Evolutionary conservation across 2,329 filamentous ascomycete species (phyloP), one percentile per base, ranked within the genome.

Genomic region (Pyricularia pennisetigena): DNA sequence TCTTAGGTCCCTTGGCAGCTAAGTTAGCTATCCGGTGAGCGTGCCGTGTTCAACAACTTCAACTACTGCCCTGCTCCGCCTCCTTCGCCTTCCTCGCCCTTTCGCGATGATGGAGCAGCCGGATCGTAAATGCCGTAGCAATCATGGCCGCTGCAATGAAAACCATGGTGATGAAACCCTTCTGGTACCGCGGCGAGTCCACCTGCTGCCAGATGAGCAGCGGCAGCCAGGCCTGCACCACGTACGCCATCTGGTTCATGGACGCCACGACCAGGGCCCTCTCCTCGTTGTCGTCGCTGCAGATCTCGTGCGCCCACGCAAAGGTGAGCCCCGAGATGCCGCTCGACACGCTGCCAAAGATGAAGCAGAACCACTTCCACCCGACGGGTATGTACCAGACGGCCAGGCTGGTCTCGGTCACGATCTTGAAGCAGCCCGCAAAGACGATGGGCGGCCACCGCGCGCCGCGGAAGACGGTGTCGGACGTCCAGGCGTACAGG

Each of bases 231-330:
- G 88, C 86, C 73, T 91, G 88, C 62, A 92, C 76, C 10, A 90
- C 87, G 69, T 90, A 90, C 0, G 88, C 88, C 78, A 91, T 83
- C 73, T 89, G 84, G 69, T 91, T 91, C 86, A 91, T 91, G 20
- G 81, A 78, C 0, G 82, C 88, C 0, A 88, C 83, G 0, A 91
- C 87, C 4, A 92, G 69, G 5, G 89, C 88, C 10, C 88, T 79
- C 76, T 91, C 88, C 75, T 91, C 88, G 68, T 88, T 83, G 69
- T 83, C 81, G 12, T 79, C 80, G 54, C 76, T 77, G 72, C 81
- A 83, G 61, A 84, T 82, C 72, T 84, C 82, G 69, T 83, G 80
- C 0, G 81, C 81, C 82, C 82, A 84, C 0, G 82, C 80, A 68
- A 82, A 82, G 0, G 78, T 80, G 10, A 83, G 73, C 0, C 81